Base-by-base conservation (phyloP, 345 rosid species). In the Excoecaria agallocha region DNA sequence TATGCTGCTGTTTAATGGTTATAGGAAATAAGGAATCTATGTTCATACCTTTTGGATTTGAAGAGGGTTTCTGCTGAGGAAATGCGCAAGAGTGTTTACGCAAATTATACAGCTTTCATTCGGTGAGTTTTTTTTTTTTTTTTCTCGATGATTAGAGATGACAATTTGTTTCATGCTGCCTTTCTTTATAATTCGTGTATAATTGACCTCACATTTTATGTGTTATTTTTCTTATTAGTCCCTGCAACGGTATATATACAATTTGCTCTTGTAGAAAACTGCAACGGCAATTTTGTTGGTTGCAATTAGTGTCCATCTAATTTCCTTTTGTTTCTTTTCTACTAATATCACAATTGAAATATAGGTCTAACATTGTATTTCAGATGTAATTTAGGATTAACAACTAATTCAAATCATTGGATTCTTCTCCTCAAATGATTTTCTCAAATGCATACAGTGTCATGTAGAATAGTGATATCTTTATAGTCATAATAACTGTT, bases 21-120 rank as follows among this genome's bases (percentile, higher is more conserved):
- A 20, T 86, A 96, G 99, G 99, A 96, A 84, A 79, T 96, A 74
- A 90, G 86, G 79, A 95, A 90, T 63, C 75, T 96, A 68, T 90
- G 97, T 75, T 87, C 94, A 3, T 77, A 86, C 80, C 87, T 96
- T 71, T 74, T 96, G 87, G 98, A 93, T 85, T 85, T 96, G 88
- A 96, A 96, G 90, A 91, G 80, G 87, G 93, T 89, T 74, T 96
- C 99, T 17, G 99, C 99, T 6, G 99, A 96, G 77, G 99, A 93
- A 86, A 91, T 96, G 99, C 89, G 99, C 15, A 90, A 83, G 80
- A 96, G 98, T 76, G 99, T 96, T 17, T 96, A 91, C 80, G 99
- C 99, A 67, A 96, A 96, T 76, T 96, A 96, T 74, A 75, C 99
- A 4, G 98, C 99, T 60, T 96, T 96, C 78, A 96, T 96, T 65